Evolutionary conservation across 495 filamentous ascomycete species (phyloP).

Genomic region (Penicillium egyptiacum): DNA sequence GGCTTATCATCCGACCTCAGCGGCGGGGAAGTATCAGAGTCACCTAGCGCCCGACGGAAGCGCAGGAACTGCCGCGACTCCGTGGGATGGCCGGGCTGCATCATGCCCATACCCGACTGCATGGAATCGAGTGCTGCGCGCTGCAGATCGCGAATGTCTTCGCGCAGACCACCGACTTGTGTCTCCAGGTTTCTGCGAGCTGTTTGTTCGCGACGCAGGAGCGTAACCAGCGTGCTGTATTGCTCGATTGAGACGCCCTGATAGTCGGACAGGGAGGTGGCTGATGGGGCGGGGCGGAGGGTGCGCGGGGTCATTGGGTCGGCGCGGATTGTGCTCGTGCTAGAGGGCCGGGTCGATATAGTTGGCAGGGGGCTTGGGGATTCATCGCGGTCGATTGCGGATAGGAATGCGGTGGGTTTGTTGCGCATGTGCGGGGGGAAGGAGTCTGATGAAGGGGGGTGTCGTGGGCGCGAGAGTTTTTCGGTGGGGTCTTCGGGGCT

Average conservation of each 20-base stretch:
- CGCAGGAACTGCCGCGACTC: slow-evolving; percentile 41
- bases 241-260: slow-evolving; percentile 54
- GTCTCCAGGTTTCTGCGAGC: slow-evolving; percentile 54
- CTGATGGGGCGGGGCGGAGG: slow-evolving; percentile 34
- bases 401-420: slow-evolving; percentile 20
- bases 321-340: slow-evolving; percentile 44
- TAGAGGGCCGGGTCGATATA: slow-evolving; percentile 31
- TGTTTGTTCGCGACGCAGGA: slow-evolving; percentile 56
- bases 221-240: slow-evolving; percentile 55
- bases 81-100: slow-evolving; percentile 38
- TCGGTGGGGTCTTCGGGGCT: slow-evolving; percentile 19
- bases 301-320: slow-evolving; percentile 31
- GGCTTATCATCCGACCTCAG: slow-evolving; percentile 16
- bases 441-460: slow-evolving; percentile 17
- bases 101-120: slow-evolving; percentile 25
- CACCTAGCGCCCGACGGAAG: slow-evolving; percentile 27
- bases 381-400: slow-evolving; percentile 27
- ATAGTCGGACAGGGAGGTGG: slow-evolving; percentile 34
- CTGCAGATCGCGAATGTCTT: slow-evolving; percentile 49
- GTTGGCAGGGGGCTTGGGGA: slow-evolving; percentile 22
- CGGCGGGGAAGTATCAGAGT: slow-evolving; percentile 21
- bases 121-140: slow-evolving; percentile 37
- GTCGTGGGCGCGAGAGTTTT: slow-evolving; percentile 18
- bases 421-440: slow-evolving; percentile 23
- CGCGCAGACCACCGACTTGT: slow-evolving; percentile 51